phyloP scores from a whole-genome alignment of 176 grass and related monocot species.

The Paspalum vaginatum region DNA sequence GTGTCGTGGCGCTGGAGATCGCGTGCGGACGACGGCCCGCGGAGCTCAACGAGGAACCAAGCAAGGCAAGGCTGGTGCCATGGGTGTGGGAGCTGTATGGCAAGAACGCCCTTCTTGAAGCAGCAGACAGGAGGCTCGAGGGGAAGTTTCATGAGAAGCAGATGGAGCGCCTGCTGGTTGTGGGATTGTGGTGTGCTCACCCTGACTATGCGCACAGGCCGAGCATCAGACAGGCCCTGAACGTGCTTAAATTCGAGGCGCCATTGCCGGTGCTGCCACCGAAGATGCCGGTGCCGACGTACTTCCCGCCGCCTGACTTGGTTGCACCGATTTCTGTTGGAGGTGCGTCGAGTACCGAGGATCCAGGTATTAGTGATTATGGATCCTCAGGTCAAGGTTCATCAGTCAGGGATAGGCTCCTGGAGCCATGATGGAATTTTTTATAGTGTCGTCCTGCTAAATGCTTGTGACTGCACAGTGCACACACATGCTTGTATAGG shows the following conservation, averaged over 20 bases:
- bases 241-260: constrained; percentile 64
- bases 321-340: constrained; percentile 24
- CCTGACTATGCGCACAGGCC: constrained; percentile 69
- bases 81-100: constrained; percentile 85
- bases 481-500: constrained; percentile 6
- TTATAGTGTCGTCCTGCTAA: background rate
- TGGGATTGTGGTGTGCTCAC: constrained; percentile 83
- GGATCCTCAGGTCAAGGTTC: constrained; percentile 19
- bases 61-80: constrained; percentile 58
- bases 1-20: constrained; percentile 68
- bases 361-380: background rate
- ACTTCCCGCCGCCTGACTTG: constrained; percentile 51
- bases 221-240: constrained; percentile 64
- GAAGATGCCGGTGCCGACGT: constrained; percentile 65
- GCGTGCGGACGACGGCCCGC: constrained; percentile 64
- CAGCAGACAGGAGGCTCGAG: constrained; percentile 57
- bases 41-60: constrained; percentile 43
- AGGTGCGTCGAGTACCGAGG: background rate
- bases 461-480: background rate
- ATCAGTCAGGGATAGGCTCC: constrained; percentile 23
- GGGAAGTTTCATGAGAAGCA: constrained; percentile 52
- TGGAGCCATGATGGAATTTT: constrained; percentile 29
- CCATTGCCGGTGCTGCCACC: constrained; percentile 59
- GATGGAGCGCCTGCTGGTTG: constrained; percentile 74
- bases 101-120: constrained; percentile 58